Conservation (phyloP, 2,329 filamentous ascomycete genomes). For the Beauveria bassiana region DNA sequence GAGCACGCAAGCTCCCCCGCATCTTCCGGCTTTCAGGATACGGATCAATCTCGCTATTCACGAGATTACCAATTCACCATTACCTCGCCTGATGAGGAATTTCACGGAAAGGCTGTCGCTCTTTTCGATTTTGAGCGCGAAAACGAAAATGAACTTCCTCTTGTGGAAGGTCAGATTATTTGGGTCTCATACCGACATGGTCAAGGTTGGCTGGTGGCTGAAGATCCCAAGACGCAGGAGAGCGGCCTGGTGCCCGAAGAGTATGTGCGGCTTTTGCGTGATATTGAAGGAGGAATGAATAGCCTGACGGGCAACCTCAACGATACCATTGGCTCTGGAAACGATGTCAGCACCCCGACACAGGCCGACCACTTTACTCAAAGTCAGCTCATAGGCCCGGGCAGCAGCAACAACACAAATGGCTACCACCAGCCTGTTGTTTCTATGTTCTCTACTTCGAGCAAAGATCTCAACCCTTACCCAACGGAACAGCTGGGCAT, state of each 20-base stretch:
- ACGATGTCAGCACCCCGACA: constrained; percentile 52
- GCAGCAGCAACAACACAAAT: constrained; percentile 38
- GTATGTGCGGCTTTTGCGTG: constrained; percentile 84
- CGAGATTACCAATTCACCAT: constrained; percentile 93
- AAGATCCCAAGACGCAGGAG: constrained; percentile 90
- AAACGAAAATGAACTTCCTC: constrained; percentile 90
- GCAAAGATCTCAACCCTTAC: constrained; percentile 61
- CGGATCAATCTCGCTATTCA: constrained; percentile 74
- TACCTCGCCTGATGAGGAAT: constrained; percentile 91
- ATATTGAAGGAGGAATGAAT: constrained; percentile 85
- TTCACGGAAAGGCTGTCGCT: constrained; percentile 93
- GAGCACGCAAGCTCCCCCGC: constrained; percentile 52
- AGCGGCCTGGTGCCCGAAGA: constrained; percentile 93
- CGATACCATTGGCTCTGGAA: constrained; percentile 44
- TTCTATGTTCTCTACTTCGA: constrained; percentile 63
- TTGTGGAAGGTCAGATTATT: constrained; percentile 92
- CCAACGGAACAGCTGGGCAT: constrained; percentile 57
- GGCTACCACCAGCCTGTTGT: constrained; percentile 63
- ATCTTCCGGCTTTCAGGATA: constrained; percentile 49
- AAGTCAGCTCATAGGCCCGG: constrained; percentile 38
- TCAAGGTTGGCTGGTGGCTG: constrained; percentile 94
- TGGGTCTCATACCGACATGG: constrained; percentile 94
- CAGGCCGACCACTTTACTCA: constrained; percentile 46
- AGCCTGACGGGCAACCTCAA: constrained; percentile 53
- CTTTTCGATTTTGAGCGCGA: constrained; percentile 92